Conservation (phyloP, 768 basidiomycete species). For the Rhizopogon rudus region DNA sequence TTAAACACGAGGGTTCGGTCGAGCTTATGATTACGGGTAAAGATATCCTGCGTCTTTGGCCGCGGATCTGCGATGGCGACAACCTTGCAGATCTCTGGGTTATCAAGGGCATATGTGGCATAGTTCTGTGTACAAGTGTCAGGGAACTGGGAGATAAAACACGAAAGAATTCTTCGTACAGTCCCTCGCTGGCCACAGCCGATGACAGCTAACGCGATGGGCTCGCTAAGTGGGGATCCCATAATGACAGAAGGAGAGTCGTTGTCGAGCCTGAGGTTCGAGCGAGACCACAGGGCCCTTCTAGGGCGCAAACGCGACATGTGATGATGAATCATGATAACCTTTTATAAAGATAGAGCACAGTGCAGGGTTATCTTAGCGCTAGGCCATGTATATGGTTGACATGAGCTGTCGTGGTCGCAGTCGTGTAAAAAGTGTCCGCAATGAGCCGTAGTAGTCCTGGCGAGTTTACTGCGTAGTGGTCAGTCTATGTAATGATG, state of each 20-base stretch:
- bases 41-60: constrained; percentile 52
- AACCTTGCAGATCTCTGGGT: constrained; percentile 65
- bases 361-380: neutral
- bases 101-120: constrained; percentile 51
- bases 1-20: constrained; percentile 67
- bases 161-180: constrained; percentile 33
- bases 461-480: neutral
- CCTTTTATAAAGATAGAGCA: neutral
- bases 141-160: neutral
- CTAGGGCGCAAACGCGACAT: constrained; percentile 21
- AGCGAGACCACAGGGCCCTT: constrained; percentile 31
- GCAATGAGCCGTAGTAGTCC: neutral
- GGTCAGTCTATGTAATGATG: constrained; percentile 33
- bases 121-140: constrained; percentile 43
- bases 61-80: constrained; percentile 87
- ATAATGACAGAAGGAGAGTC: constrained; percentile 11
- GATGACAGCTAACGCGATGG: constrained; percentile 70
- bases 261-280: constrained; percentile 20
- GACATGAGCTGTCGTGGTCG: neutral
- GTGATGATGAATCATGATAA: constrained; percentile 14
- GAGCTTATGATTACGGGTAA: constrained; percentile 53
- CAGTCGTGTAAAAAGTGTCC: neutral
- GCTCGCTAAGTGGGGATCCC: constrained; percentile 15
- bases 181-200: constrained; percentile 83
- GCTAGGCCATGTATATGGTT: neutral